phyloP scores from a whole-genome alignment of 2,329 filamentous ascomycete species.

The Penicillium sp. region DNA sequence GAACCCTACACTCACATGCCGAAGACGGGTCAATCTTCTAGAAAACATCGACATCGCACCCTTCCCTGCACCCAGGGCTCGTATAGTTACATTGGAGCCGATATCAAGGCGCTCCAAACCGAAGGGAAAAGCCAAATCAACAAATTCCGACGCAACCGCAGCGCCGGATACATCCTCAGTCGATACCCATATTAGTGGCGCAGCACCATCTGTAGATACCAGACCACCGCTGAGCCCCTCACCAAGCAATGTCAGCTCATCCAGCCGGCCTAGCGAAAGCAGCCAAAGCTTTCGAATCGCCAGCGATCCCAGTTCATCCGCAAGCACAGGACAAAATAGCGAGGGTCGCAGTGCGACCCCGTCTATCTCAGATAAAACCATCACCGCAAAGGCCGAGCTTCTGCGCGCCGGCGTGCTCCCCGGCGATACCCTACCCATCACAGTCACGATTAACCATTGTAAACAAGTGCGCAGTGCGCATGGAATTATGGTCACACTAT shows the following conservation, averaged over 20 bases:
- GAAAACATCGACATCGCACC: conserved; percentile 83
- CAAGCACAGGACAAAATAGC: conserved; percentile 45
- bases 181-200: conserved; percentile 46
- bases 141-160: conserved; percentile 34
- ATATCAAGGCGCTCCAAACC: conserved; percentile 69
- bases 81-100: conserved; percentile 83
- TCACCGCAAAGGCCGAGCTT: conserved; percentile 82
- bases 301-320: conserved; percentile 44
- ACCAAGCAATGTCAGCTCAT: conserved; percentile 68
- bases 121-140: conserved; percentile 53
- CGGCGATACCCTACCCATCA: conserved; percentile 78
- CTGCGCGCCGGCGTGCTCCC: conserved; percentile 79
- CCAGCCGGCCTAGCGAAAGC: conserved; percentile 67
- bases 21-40: conserved; percentile 74
- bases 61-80: conserved; percentile 70
- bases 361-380: conserved; percentile 69
- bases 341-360: conserved; percentile 52
- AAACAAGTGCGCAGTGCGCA: conserved; percentile 88
- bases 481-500: conserved; percentile 89
- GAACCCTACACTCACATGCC: conserved; percentile 73
- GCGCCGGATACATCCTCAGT: conserved; percentile 48
- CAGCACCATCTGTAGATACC: conserved; percentile 33
- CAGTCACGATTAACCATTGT: conserved; percentile 80
- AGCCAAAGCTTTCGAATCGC: conserved; percentile 59
- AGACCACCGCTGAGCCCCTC: conserved; percentile 49